Evolutionary conservation across 108 stramenopile species (phyloP).

Genomic region (Seminavis robusta): DNA sequence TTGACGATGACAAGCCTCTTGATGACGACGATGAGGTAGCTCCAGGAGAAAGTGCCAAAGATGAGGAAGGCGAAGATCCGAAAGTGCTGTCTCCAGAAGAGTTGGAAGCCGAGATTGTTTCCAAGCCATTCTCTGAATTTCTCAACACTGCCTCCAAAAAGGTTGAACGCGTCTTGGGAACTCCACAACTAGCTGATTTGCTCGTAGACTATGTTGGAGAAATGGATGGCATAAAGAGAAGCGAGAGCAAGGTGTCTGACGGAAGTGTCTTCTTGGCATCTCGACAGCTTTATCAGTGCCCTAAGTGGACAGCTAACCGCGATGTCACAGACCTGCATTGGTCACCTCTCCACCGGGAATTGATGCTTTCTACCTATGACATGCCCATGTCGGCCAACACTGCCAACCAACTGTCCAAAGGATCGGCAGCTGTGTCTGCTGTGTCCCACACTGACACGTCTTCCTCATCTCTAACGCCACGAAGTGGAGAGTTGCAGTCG

Average conservation of each 20-base stretch:
- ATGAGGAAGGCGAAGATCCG: constrained; percentile 10
- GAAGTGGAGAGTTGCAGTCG: constrained; percentile 43
- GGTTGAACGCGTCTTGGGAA: constrained; percentile 74
- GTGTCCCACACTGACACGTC: constrained; percentile 63
- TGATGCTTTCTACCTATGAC: constrained; percentile 72
- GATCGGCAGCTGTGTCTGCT: constrained; percentile 34
- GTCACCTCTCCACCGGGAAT: constrained; percentile 80
- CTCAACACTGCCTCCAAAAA: constrained; percentile 77
- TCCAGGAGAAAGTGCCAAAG: not conserved
- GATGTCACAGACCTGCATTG: constrained; percentile 81
- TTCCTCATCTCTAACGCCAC: constrained; percentile 59
- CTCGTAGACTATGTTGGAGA: constrained; percentile 65
- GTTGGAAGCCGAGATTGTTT: constrained; percentile 45
- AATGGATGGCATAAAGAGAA: constrained; percentile 25
- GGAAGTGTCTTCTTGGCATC: constrained; percentile 53
- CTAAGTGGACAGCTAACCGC: constrained; percentile 63
- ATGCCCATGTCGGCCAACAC: constrained; percentile 34
- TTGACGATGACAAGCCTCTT: constrained; percentile 45
- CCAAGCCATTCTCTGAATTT: constrained; percentile 63
- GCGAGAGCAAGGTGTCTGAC: constrained; percentile 27
- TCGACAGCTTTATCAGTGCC: constrained; percentile 59
- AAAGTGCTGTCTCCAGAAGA: constrained; percentile 56
- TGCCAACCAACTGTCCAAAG: constrained; percentile 14
- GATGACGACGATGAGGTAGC: constrained; percentile 13
- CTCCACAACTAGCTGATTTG: constrained; percentile 54